Conservation (phyloP, 768 basidiomycete species). For the Scleroderma bovista region DNA sequence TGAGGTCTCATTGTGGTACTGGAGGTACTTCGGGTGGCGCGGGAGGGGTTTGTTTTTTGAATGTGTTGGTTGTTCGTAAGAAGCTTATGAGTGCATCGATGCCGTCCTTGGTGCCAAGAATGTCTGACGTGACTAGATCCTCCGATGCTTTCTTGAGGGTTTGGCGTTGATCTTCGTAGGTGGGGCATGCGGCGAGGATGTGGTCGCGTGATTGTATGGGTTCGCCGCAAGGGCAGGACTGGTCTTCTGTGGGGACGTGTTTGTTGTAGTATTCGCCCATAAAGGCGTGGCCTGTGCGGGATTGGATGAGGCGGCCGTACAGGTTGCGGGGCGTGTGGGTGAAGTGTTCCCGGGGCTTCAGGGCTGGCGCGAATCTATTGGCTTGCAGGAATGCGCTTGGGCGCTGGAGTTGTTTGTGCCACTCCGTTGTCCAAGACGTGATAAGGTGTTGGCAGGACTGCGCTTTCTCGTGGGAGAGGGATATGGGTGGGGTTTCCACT, state of each 20-base stretch:
- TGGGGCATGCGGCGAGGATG: background rate
- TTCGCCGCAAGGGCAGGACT: background rate
- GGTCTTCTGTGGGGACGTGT: background rate
- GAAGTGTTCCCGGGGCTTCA: background rate
- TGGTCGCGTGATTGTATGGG: background rate
- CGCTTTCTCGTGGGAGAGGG: background rate
- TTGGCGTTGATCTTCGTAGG: background rate
- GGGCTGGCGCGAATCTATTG: no score
- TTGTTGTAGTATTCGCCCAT: background rate
- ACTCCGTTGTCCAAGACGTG: no score
- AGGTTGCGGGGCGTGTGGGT: background rate
- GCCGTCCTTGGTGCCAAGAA: background rate
- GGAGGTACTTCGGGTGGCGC: no score
- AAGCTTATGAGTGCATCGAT: background rate
- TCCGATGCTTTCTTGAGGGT: background rate
- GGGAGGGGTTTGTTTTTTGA: background rate
- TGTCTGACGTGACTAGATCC: background rate
- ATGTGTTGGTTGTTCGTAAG: background rate
- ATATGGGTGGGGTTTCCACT: background rate
- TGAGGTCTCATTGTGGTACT: no score
- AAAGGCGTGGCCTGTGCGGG: background rate
- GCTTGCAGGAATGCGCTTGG: no score
- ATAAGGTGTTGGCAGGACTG: background rate
- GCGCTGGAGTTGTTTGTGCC: background rate
- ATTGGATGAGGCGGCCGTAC: background rate